Percentiles rank a stretch among this genome's conserved stretches.
Conservation (phyloP, 176 grass and related monocot species). For the Paspalum notatum region DNA sequence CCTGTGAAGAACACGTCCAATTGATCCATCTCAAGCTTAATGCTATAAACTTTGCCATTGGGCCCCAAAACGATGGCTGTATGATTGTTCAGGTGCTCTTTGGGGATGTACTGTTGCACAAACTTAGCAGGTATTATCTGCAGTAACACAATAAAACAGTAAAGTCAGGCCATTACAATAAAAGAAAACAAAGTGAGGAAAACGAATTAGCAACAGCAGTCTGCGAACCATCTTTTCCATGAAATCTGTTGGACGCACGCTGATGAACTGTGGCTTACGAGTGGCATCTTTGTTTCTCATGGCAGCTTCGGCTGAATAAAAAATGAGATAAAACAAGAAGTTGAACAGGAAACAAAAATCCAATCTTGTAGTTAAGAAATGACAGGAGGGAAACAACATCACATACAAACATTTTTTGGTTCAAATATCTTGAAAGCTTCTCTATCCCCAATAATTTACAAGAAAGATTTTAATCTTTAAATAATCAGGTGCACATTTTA, state of each 20-base stretch:
- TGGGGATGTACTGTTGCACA: too few species aligned
- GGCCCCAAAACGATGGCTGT: background rate
- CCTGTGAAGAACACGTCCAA: background rate
- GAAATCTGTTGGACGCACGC: background rate
- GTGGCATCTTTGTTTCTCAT: background rate
- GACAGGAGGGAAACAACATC: background rate
- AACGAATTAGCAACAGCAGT: background rate
- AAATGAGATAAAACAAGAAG: background rate
- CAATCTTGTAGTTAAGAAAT: background rate
- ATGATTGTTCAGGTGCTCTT: background rate
- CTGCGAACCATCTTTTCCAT: background rate
- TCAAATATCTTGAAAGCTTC: background rate
- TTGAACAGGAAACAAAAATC: background rate
- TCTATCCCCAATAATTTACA: background rate
- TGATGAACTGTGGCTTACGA: background rate
- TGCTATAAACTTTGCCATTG: background rate
- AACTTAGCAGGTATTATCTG: background rate
- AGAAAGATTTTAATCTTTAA: background rate
- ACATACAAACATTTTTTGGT: background rate
- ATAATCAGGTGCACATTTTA: background rate
- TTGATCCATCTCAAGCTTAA: conserved; percentile 1
- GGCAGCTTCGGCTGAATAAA: background rate
- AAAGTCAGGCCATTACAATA: background rate
- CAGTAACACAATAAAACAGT: background rate
- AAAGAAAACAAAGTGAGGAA: background rate